Evolutionary conservation across 2,329 filamentous ascomycete genomes (phyloP).

Genomic region (Onygenales sp.): DNA sequence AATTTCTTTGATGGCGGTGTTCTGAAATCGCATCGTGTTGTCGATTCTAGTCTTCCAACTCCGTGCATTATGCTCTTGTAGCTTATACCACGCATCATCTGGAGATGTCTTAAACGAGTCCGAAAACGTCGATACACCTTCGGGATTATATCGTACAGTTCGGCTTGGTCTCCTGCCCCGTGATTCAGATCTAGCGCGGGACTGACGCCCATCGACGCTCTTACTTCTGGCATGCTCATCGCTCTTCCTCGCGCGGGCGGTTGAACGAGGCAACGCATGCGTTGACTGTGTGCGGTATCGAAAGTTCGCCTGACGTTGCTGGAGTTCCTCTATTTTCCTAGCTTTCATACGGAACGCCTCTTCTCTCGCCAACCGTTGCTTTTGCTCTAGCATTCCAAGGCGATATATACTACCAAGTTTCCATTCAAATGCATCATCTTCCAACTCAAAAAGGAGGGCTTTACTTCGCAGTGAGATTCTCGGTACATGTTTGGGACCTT

Average conservation of each 20-base stretch:
- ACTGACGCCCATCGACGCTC: slow-evolving; percentile 43
- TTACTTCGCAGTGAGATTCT: slow-evolving; percentile 75
- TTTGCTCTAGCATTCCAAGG: slow-evolving; percentile 77
- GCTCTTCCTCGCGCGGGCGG: slow-evolving; percentile 22
- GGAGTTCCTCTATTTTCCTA: slow-evolving; percentile 68
- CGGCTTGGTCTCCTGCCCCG: slow-evolving; percentile 27
- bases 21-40: slow-evolving; percentile 58
- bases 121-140: slow-evolving; percentile 63
- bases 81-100: slow-evolving; percentile 63
- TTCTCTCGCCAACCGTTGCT: slow-evolving; percentile 78
- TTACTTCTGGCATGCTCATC: slow-evolving; percentile 41
- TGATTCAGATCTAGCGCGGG: slow-evolving; percentile 19
- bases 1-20: slow-evolving; percentile 66
- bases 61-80: slow-evolving; percentile 73
- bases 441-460: slow-evolving; percentile 79
- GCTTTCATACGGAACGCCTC: slow-evolving; percentile 83
- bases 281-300: slow-evolving; percentile 46
- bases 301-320: slow-evolving; percentile 41
- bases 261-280: slow-evolving; percentile 32
- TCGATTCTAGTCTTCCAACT: slow-evolving; percentile 93
- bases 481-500: slow-evolving; percentile 76
- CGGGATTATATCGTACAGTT: slow-evolving; percentile 62
- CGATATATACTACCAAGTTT: slow-evolving; percentile 92
- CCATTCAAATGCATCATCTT: slow-evolving; percentile 96
- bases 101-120: slow-evolving; percentile 63